phyloP scores from a whole-genome alignment of 768 basidiomycete species.

The Rhodosporidiobolus sp. region DNA sequence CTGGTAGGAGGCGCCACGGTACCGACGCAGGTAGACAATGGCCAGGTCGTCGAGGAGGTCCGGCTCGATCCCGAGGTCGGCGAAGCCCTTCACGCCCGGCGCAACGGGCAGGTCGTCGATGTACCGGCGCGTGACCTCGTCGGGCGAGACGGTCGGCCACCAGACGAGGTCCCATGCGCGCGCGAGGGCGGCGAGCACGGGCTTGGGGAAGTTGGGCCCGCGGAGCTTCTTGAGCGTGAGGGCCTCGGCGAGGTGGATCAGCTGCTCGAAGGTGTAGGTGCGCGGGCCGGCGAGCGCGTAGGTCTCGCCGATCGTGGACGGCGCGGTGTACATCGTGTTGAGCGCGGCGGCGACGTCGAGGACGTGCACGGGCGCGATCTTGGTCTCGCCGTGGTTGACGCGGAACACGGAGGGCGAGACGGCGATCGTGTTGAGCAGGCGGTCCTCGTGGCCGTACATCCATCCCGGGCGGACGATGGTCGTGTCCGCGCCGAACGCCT shows the following conservation, averaged over 20 bases:
- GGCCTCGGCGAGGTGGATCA: conserved; percentile 62
- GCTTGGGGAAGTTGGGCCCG: conserved; percentile 74
- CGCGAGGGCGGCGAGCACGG: conserved; percentile 63
- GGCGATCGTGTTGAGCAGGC: conserved; percentile 84
- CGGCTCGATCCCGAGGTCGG: conserved; percentile 72
- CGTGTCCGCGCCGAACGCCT: conserved; percentile 69
- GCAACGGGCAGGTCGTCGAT: conserved; percentile 67
- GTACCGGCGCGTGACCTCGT: conserved; percentile 83
- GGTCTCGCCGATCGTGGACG: conserved; percentile 58
- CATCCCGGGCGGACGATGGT: conserved; percentile 80
- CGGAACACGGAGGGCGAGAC: conserved; percentile 93
- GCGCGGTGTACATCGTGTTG: conserved; percentile 66
- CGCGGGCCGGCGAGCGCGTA: conserved; percentile 84
- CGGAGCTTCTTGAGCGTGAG: conserved; percentile 71
- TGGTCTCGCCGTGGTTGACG: conserved; percentile 81
- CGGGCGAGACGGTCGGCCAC: conserved; percentile 90
- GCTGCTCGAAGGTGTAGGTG: conserved; percentile 68
- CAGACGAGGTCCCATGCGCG: conserved; percentile 63
- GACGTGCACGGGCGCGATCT: conserved; percentile 87
- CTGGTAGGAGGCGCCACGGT: conserved; percentile 64
- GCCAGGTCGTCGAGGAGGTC: conserved; percentile 83
- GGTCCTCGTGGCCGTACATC: conserved; percentile 95
- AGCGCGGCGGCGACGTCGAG: conserved; percentile 91
- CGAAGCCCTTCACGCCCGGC: conserved; percentile 53
- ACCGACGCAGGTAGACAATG: conserved; percentile 82